Percentiles rank a stretch among this genome's conserved stretches.
These are phyloP conservation scores for Cercospora berteroae DNA, from an alignment of 2,329 filamentous ascomycete genomes.

Conservation along the genomic window DNA sequence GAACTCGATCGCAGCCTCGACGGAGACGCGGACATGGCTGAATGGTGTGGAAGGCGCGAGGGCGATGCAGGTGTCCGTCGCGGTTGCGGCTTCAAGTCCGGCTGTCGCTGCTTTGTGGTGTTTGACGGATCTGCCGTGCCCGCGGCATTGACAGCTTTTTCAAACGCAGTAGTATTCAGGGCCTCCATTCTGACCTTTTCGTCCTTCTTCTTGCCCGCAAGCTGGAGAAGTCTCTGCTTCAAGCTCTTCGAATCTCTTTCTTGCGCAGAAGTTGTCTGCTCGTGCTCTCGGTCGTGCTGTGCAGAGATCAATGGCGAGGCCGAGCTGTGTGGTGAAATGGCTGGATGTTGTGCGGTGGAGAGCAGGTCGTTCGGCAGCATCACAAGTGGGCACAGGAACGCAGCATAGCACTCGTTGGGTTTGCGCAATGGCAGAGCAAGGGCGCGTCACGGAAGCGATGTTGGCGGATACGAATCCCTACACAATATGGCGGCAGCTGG, in stretches of 20 bases:
- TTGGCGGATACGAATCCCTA: slow-evolving; percentile 1
- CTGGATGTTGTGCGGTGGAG: slow-evolving; percentile 2
- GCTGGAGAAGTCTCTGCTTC: slow-evolving; percentile 19
- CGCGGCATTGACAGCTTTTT: slow-evolving; percentile 11
- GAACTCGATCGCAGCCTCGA: slow-evolving; percentile 64
- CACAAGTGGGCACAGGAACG: slow-evolving; percentile 9
- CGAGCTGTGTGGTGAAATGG: slow-evolving; percentile 25
- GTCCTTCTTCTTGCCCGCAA: slow-evolving; percentile 22
- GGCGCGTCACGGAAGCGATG: background rate
- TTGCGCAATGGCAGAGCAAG: background rate
- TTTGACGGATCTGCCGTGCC: background rate
- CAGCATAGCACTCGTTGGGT: slow-evolving; percentile 5
- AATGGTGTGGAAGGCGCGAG: slow-evolving; percentile 26
- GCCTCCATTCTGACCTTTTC: slow-evolving; percentile 14
- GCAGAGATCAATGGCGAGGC: slow-evolving; percentile 23
- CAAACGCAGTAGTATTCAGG: slow-evolving; percentile 1
- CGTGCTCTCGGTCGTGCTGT: slow-evolving; percentile 1
- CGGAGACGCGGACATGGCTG: slow-evolving; percentile 30
- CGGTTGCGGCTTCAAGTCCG: slow-evolving; percentile 17
- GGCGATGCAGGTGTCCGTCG: slow-evolving; percentile 29
- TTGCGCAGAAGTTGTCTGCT: background rate
- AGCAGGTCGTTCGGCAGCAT: slow-evolving; percentile 9
- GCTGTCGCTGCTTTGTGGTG: slow-evolving; percentile 15
- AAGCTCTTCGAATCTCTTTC: slow-evolving; percentile 18
- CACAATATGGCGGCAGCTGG: slow-evolving; percentile 1